These are phyloP conservation scores for Rhizomucor pusillus DNA, from an alignment of 371 early-diverging fungal species.

Conservation along the genomic window DNA sequence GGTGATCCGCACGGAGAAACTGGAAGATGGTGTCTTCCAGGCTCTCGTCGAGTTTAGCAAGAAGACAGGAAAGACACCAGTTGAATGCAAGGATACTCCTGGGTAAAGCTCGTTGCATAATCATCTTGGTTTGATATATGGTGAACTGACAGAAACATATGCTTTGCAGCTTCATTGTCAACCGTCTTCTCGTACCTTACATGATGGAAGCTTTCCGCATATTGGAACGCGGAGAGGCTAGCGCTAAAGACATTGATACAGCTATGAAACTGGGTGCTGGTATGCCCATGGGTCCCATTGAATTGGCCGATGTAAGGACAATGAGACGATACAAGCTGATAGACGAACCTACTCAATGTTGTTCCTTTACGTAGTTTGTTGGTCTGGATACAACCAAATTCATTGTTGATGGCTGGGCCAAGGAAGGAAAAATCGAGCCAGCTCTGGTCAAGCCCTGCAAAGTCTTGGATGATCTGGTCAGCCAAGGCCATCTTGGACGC, in stretches of 20 bases:
- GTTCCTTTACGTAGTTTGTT: conserved; percentile 67
- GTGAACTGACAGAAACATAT: background rate
- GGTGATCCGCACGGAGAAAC: conserved; percentile 75
- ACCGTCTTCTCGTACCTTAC: conserved; percentile 95
- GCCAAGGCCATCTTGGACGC: conserved; percentile 76
- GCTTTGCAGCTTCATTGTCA: conserved; percentile 83
- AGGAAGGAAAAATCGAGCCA: conserved; percentile 70
- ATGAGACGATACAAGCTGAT: background rate
- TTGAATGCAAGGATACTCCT: conserved; percentile 95
- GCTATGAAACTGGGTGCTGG: conserved; percentile 99
- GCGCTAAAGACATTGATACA: conserved; percentile 85
- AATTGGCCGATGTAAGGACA: conserved; percentile 80
- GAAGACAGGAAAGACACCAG: conserved; percentile 83
- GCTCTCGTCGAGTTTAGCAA: conserved; percentile 65
- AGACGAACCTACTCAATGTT: background rate
- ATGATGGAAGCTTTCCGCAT: conserved; percentile 92
- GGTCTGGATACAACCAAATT: conserved; percentile 95
- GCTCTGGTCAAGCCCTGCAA: conserved; percentile 68
- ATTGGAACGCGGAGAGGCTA: conserved; percentile 89
- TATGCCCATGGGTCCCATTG: conserved; percentile 98
- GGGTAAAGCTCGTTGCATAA: conserved; percentile 56
- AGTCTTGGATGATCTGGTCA: conserved; percentile 75
- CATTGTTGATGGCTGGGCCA: conserved; percentile 88
- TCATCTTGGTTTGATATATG: too few relatives aligned
- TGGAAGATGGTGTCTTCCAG: conserved; percentile 59